phyloP scores from a whole-genome alignment of 2,329 filamentous ascomycete species.

The Coniochaeta sp. region DNA sequence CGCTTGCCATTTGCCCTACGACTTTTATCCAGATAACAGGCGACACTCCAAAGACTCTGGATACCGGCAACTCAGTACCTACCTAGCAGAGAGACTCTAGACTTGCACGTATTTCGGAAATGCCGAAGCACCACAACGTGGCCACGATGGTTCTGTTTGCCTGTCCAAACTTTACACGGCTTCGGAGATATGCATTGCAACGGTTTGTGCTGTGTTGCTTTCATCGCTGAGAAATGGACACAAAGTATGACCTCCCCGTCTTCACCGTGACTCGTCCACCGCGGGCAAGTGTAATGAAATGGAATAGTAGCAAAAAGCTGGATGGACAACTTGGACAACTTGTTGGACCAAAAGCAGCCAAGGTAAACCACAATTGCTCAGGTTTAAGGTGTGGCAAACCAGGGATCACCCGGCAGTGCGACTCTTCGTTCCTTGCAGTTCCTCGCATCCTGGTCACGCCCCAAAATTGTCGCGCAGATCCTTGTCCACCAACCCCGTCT shows the following conservation, averaged over 20 bases:
- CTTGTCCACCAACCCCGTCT: not conserved
- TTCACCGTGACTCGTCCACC: not conserved
- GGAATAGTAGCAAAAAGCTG: not conserved
- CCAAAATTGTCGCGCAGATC: not conserved
- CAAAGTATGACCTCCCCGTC: not conserved
- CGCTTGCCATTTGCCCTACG: not conserved
- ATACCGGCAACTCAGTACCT: not conserved
- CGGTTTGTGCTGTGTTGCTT: not conserved
- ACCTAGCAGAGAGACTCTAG: too few species aligned
- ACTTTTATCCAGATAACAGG: not conserved
- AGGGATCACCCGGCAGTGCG: not conserved
- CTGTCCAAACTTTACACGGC: not conserved
- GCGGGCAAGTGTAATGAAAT: not conserved
- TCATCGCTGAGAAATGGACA: not conserved
- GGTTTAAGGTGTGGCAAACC: conserved; percentile 2
- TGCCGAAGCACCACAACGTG: not conserved
- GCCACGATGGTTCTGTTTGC: not conserved
- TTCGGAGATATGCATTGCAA: not conserved
- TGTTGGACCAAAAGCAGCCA: too few species aligned
- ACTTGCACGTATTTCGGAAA: not conserved
- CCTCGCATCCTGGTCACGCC: not conserved
- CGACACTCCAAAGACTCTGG: not conserved
- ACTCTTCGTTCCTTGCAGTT: conserved; percentile 2
- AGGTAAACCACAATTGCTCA: not conserved
- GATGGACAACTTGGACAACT: not conserved